Evolutionary conservation across 345 rosid genomes (phyloP), one percentile per base, ranked within the genome.

Genomic region (Ceriops tagal): DNA sequence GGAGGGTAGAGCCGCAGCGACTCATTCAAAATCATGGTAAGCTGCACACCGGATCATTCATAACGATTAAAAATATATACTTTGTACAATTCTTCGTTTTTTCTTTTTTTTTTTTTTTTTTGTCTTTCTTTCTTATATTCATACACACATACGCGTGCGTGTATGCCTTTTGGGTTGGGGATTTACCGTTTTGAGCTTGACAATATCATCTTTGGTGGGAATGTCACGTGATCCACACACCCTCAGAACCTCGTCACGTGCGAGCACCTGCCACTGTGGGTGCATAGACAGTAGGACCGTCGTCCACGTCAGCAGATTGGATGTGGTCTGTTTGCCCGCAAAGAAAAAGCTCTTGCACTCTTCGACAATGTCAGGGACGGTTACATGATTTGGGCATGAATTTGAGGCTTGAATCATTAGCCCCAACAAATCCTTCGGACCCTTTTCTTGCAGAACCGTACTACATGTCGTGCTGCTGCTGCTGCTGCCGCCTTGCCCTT

Each of bases 291-390:
- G 71, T 66, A 84, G 69, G 61, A 91, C 77, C 74, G 85, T 73
- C 0, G 91, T 85, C 97, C 97, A 91, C 56, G 83, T 81, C 11
- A 89, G 86, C 65, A 88, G 68, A 28, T 73, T 76, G 6, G 97
- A 78, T 0, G 96, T 87, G 71, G 92, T 91, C 74, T 89, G 91
- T 64, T 87, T 84, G 13, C 92, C 96, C 7, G 91, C 91, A 6
- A 89, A 67, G 77, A 89, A 83, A 69, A 91, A 87, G 59, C 85
- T 58, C 63, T 87, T 87, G 73, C 92, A 89, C 73, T 91, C 97
- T 67, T 87, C 92, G 0, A 89, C 71, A 4, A 77, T 77, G 77
- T 77, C 80, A 46, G 64, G 61, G 3, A 73, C 67, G 8, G 71
- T 78, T 62, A 91, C 89, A 46, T 43, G 49, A 43, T 87, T 83